Evolutionary conservation across 2,329 filamentous ascomycete genomes (phyloP), one percentile per base, ranked within the genome.

Genomic region (Colletotrichum sp.): DNA sequence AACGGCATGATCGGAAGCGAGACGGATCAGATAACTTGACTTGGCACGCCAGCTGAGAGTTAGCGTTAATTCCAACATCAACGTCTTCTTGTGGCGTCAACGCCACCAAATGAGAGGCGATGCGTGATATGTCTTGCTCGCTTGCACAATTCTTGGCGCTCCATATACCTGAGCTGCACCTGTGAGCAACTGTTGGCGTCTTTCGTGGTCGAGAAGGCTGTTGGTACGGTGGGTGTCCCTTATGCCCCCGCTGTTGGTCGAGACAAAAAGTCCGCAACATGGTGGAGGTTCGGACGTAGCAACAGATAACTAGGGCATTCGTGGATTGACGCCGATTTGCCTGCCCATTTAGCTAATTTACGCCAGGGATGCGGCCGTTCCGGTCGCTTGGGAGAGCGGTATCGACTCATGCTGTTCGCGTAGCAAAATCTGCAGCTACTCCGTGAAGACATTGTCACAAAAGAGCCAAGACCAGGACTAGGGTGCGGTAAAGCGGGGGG

Each of bases 1-100:
- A 77, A 67, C 22, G 66, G 59, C 64, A 6, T n/a, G 29, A 25
- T 30, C 36, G 71, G 59, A 27, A 29, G 44, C 30, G 49, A 34
- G 61, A 34, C 64, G 44, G 64, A 69, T 76, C 67, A 70, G 71
- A 75, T 77, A 77, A 77, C 30, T 27, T 13, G 49, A 32, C 66
- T 77, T 75, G 65, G 74, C 65, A 34, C 59, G 9, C 6, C 29
- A 68, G 63, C 68, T 55, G 61, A 72, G 27, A 13, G 16, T 25
- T 52, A 32, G 62, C 57, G 63, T 15, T 32, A 19, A 59, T 59
- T 15, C 39, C 25, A 25, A 27, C 57, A 52, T 22, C n/a, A 39
- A 39, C n/a, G n/a, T 39, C 52, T 12, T 44, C 30, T 49, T 15
- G 59, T 63, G 39, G 29, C 66, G 67, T 44, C 27, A n/a, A 49